Base-by-base conservation (phyloP, 306 rosid species). In the Glycine tomentella region DNA sequence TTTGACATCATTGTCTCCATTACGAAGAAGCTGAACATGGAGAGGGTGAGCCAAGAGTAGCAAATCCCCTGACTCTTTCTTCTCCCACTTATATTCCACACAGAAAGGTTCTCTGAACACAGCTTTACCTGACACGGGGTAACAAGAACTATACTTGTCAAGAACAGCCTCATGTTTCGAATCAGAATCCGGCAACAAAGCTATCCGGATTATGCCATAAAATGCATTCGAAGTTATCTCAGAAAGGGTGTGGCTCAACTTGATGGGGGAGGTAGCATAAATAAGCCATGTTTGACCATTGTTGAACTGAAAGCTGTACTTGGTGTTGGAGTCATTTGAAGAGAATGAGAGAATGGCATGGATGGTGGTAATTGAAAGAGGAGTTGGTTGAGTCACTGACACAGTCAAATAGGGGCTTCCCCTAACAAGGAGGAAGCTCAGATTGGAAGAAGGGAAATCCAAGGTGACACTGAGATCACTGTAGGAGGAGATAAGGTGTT, bases 21-120 rank as follows among this genome's bases (percentile, higher is more conserved):
- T 12, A 10, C 86, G 33, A 6, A 95, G 50, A 4, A 95, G 91
- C 17, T 82, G 74, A 45, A 91, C 79, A 88, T 95, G 99, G 3
- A 95, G 90, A 81, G 97, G 99, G 79, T 95, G 99, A 5, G 97
- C 97, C 7, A 95, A 80, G 82, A 95, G 75, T 10, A 93, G 75
- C 88, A 95, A 80, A 62, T 91, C 94, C 0, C 91, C 96, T 72
- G 89, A 88, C 0, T 97, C 96, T 58, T 80, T 86, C 90, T 90
- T 93, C 69, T 89, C 92, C 97, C 97, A 95, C 75, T 84, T 89
- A 51, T 95, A 95, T 68, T 89, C 92, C 80, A 93, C 70, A 64
- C 10, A 1, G 55, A 85, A 95, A 3, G 96, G 97, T 84, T 85
- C 82, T 3, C 87, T 81, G 20, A 95, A 69, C 38, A 66, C 45